Evolutionary conservation across 176 grass and related monocot species (phyloP).

Genomic region (Musa acuminata): DNA sequence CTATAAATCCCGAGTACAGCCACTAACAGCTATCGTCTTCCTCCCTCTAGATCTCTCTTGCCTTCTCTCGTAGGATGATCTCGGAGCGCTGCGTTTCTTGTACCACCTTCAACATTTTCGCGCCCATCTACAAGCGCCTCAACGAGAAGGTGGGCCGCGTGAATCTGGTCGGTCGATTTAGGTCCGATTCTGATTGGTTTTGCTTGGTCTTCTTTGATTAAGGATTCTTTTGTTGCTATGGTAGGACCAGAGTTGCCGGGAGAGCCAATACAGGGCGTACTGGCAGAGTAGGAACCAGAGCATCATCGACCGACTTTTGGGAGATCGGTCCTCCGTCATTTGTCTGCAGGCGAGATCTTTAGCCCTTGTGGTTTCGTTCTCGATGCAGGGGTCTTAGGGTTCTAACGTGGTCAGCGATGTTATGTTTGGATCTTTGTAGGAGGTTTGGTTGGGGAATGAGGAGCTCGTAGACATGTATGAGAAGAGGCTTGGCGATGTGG

Average conservation of each 20-base stretch:
- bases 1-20: neutral
- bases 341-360: conserved; percentile 57
- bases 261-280: conserved; percentile 65
- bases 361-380: too few species aligned
- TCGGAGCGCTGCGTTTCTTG: conserved; percentile 27
- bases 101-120: conserved; percentile 59
- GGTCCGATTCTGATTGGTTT: neutral
- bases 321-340: conserved; percentile 59
- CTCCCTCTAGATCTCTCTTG: neutral
- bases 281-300: conserved; percentile 69
- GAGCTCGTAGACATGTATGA: conserved; percentile 77
- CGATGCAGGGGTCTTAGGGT: too few species aligned
- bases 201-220: neutral
- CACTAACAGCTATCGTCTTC: neutral
- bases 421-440: conserved; percentile 26
- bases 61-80: neutral
- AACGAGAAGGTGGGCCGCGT: conserved; percentile 25
- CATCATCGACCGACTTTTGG: conserved; percentile 70
- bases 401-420: neutral
- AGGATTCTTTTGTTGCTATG: neutral
- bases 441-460: conserved; percentile 83
- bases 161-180: neutral
- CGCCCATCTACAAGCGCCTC: conserved; percentile 48
- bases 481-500: conserved; percentile 48
- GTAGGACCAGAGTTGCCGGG: conserved; percentile 54